Percentiles rank a stretch among this genome's conserved stretches.
phyloP scores from a whole-genome alignment of 768 basidiomycete species.

The Pholiota conissans region DNA sequence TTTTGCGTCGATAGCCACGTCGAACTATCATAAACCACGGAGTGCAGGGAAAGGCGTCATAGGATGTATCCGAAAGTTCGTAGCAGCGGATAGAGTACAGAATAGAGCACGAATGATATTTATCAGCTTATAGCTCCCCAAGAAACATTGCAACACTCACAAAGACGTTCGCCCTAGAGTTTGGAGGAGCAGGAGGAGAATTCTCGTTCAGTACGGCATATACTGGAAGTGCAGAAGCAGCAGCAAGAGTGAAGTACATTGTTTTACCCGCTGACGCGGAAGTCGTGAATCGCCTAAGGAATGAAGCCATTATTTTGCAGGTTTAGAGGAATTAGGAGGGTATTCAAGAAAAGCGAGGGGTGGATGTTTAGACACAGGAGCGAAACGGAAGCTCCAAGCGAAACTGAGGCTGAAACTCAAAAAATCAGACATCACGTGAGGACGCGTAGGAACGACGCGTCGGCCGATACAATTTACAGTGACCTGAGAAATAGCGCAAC shows the following conservation, averaged over 20 bases:
- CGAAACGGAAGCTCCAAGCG: neutral
- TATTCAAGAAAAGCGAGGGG: neutral
- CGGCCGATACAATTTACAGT: neutral
- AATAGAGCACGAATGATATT: no score
- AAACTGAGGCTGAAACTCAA: no score
- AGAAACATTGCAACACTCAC: slow-evolving; percentile 22
- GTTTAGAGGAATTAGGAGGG: neutral
- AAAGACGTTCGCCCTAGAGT: slow-evolving; percentile 39
- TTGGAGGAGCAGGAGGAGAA: slow-evolving; percentile 15
- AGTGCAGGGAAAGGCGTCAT: no score
- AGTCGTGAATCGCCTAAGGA: slow-evolving; percentile 52
- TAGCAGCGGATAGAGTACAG: no score
- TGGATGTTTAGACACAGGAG: neutral
- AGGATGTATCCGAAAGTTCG: neutral
- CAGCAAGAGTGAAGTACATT: slow-evolving; percentile 34
- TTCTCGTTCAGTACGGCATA: slow-evolving; percentile 30
- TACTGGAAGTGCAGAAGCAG: slow-evolving; percentile 27
- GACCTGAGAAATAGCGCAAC: no score
- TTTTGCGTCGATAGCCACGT: slow-evolving; percentile 57
- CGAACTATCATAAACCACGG: slow-evolving; percentile 44
- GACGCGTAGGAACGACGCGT: neutral
- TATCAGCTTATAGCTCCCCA: neutral
- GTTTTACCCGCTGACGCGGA: slow-evolving; percentile 41
- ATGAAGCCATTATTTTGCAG: slow-evolving; percentile 40
- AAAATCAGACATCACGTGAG: neutral